Conservation (phyloP, 2,329 filamentous ascomycete species). For the Ophiostoma himal-ulmi region DNA sequence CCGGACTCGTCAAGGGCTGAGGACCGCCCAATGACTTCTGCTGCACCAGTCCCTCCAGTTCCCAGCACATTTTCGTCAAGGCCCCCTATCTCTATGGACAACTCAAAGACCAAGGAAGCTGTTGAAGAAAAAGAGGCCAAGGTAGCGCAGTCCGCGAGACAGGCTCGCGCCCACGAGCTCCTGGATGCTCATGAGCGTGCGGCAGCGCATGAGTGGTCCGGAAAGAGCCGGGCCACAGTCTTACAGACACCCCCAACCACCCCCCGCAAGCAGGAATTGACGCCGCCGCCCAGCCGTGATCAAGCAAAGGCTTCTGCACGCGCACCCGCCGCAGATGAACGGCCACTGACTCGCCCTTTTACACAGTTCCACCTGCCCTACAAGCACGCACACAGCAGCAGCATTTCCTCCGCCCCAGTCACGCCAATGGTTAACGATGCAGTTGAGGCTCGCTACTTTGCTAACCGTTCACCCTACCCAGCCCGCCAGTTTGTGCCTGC, state of each 20-base stretch:
- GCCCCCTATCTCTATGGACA: not conserved
- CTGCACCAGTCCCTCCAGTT: not conserved
- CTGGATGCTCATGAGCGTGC: slow-evolving; percentile 24
- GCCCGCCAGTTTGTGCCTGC: slow-evolving; percentile 19
- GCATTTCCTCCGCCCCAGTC: not conserved
- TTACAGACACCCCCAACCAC: not conserved
- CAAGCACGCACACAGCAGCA: slow-evolving; percentile 14
- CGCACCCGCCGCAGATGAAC: not conserved
- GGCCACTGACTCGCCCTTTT: slow-evolving; percentile 10
- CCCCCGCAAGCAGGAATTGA: not conserved
- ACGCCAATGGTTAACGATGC: slow-evolving; percentile 6
- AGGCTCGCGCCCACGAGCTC: slow-evolving; percentile 18
- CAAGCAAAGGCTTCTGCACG: not conserved
- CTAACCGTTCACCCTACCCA: slow-evolving; percentile 15
- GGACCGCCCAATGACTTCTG: not conserved
- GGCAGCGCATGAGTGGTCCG: slow-evolving; percentile 7
- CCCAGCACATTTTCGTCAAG: not conserved
- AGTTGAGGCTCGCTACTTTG: slow-evolving; percentile 2
- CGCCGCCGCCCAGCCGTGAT: slow-evolving; percentile 9
- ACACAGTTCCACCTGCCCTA: slow-evolving; percentile 22
- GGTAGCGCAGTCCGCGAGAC: slow-evolving; percentile 17
- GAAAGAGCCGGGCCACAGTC: not conserved
- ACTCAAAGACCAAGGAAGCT: not conserved
- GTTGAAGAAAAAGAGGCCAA: slow-evolving; percentile 8
- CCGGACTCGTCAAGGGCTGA: slow-evolving; percentile 10